phyloP scores from a whole-genome alignment of 768 basidiomycete species.

The Lactarius tabidus region DNA sequence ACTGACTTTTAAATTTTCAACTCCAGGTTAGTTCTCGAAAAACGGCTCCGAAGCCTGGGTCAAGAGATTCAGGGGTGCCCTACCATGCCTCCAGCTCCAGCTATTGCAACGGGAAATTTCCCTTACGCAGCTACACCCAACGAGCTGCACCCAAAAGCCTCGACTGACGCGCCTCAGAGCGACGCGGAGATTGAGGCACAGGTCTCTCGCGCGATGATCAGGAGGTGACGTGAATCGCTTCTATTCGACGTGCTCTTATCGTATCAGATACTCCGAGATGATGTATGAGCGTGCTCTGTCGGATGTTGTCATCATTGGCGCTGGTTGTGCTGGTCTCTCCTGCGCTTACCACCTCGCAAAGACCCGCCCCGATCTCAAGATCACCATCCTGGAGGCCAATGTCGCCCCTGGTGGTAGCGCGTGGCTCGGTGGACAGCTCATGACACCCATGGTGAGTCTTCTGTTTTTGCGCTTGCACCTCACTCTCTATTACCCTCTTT shows the following conservation, averaged over 20 bases:
- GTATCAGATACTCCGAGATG: slow-evolving; percentile 59
- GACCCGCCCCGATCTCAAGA: slow-evolving; percentile 60
- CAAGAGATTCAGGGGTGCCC: background rate
- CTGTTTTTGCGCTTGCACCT: background rate
- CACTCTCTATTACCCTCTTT: background rate
- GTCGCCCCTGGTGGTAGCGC: slow-evolving; percentile 70
- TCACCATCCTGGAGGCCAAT: slow-evolving; percentile 67
- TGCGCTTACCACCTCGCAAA: slow-evolving; percentile 72
- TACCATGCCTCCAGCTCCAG: slow-evolving; percentile 35
- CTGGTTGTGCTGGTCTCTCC: slow-evolving; percentile 60
- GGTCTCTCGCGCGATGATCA: slow-evolving; percentile 74
- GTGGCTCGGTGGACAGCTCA: slow-evolving; percentile 75
- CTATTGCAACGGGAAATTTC: slow-evolving; percentile 33
- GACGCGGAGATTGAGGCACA: slow-evolving; percentile 72
- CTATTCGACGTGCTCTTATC: background rate
- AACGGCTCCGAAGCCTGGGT: no score
- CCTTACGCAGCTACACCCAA: slow-evolving; percentile 28
- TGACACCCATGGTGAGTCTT: slow-evolving; percentile 65
- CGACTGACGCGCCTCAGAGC: slow-evolving; percentile 43
- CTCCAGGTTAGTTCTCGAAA: no score
- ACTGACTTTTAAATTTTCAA: no score
- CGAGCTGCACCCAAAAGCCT: slow-evolving; percentile 27
- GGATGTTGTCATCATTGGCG: slow-evolving; percentile 74
- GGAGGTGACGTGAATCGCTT: slow-evolving; percentile 40
- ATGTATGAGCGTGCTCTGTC: slow-evolving; percentile 74